These are phyloP conservation scores for Sarocladium oryzae DNA, from an alignment of 2,329 filamentous ascomycete species.

Conservation along the genomic window DNA sequence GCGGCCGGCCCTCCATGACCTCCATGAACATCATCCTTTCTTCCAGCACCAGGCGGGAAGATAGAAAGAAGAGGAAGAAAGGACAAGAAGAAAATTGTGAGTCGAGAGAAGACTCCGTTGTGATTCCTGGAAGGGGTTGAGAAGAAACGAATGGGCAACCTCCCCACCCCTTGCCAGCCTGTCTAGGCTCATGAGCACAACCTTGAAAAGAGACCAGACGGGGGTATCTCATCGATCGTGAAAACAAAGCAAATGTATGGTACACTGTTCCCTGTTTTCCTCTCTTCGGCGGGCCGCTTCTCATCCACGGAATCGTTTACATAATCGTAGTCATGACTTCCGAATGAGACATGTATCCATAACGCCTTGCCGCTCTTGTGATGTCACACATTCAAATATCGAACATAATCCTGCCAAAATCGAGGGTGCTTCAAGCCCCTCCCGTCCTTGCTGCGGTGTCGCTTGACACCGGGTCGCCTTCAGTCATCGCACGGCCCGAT, in stretches of 20 bases:
- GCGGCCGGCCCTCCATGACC: no score
- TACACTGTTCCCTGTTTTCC: background rate
- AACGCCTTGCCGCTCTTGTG: background rate
- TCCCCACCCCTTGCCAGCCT: conserved; percentile 1
- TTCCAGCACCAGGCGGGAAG: background rate
- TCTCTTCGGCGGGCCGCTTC: no score
- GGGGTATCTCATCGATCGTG: background rate
- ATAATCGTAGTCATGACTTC: background rate
- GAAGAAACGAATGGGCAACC: background rate
- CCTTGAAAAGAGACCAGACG: background rate
- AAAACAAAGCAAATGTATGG: conserved; percentile 5
- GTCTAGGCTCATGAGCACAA: background rate
- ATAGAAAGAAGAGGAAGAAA: background rate
- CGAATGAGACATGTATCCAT: background rate
- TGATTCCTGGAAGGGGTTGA: conserved; percentile 3
- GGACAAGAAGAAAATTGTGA: background rate
- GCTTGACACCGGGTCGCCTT: no score
- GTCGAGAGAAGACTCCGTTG: conserved; percentile 1
- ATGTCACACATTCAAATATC: no score
- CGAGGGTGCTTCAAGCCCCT: no score
- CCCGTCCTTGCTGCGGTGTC: no score
- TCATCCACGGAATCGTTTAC: no score
- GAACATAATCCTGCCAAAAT: no score
- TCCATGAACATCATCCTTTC: no score
- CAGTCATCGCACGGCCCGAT: conserved; percentile 27